Conservation (phyloP, 106 monocot genomes). For the Chionographis japonica region DNA sequence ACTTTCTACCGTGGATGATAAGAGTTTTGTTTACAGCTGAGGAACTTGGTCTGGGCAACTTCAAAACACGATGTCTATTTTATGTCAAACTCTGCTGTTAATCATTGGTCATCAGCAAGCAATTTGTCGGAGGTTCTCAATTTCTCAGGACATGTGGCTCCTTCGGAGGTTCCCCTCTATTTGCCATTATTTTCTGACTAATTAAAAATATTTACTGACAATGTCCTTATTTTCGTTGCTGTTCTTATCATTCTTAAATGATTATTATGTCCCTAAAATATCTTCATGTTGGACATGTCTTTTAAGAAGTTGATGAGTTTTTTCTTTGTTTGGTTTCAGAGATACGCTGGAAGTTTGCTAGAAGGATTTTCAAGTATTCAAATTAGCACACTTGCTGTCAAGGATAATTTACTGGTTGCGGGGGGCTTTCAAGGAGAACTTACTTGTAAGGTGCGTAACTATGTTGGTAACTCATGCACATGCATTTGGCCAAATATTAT, state of each 20-base stretch:
- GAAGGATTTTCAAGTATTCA: conserved; percentile 17
- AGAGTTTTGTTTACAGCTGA: conserved; percentile 5
- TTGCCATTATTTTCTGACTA: not conserved
- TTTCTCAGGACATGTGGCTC: conserved; percentile 15
- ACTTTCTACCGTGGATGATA: too few relatives aligned
- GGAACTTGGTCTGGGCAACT: conserved; percentile 20
- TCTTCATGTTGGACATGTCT: too few relatives aligned
- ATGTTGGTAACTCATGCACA: too few relatives aligned
- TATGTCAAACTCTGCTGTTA: conserved; percentile 14
- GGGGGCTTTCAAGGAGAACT: conserved; percentile 21
- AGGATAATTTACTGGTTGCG: conserved; percentile 18
- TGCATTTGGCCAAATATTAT: too few relatives aligned
- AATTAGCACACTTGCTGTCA: conserved; percentile 19
- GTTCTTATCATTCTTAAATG: too few relatives aligned
- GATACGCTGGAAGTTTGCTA: conserved; percentile 11
- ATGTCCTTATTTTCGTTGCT: not conserved
- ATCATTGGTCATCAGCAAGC: conserved; percentile 14
- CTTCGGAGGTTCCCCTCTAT: conserved; percentile 4
- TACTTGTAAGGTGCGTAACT: conserved; percentile 7
- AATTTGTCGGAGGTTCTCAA: conserved; percentile 9
- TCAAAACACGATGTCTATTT: conserved; percentile 24
- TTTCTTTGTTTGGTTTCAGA: not conserved
- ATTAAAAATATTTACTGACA: too few relatives aligned
- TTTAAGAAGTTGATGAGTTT: not conserved
- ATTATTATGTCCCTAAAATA: too few relatives aligned